Percentiles rank a stretch among this genome's conserved stretches.
Conservation (phyloP, 208 protist genomes). For the Balamuthia mandrillaris region DNA sequence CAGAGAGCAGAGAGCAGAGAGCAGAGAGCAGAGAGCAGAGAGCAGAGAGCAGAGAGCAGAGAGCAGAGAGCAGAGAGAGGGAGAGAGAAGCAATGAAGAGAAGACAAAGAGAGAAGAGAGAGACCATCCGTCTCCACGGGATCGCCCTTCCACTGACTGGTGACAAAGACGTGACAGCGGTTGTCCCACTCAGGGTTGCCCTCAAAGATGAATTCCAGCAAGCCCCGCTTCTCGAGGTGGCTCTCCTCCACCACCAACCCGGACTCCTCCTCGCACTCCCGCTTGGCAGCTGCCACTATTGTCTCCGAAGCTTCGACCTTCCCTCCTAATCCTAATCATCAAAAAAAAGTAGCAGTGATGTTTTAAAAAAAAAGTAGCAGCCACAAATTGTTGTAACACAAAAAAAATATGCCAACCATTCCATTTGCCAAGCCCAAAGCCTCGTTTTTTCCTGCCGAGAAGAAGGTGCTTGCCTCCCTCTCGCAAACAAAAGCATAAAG, state of each 20-base stretch:
- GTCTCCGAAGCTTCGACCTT: conserved; percentile 20
- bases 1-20: background rate
- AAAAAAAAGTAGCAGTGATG: too few relatives aligned
- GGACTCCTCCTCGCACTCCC: conserved; percentile 22
- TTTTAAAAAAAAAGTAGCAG: background rate
- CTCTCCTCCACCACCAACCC: background rate
- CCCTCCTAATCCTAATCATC: conserved; percentile 22
- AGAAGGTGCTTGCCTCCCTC: too few relatives aligned
- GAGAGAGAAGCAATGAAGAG: background rate
- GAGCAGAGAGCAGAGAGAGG: background rate
- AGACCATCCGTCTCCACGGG: conserved; percentile 25
- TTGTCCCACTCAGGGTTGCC: conserved; percentile 26
- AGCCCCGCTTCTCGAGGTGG: background rate
- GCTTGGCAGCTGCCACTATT: background rate
- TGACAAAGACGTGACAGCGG: conserved; percentile 2
- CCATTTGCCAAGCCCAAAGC: conserved; percentile 40
- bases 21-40: background rate
- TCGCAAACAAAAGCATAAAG: too few relatives aligned
- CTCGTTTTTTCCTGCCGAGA: conserved; percentile 43
- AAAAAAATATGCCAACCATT: background rate
- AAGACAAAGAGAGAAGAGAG: background rate
- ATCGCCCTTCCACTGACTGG: background rate
- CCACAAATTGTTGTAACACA: background rate
- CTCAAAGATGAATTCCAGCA: conserved; percentile 12
- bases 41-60: background rate